These are phyloP conservation scores for Parafenestella ontariensis DNA, from an alignment of 2,329 filamentous ascomycete genomes.

Conservation along the genomic window DNA sequence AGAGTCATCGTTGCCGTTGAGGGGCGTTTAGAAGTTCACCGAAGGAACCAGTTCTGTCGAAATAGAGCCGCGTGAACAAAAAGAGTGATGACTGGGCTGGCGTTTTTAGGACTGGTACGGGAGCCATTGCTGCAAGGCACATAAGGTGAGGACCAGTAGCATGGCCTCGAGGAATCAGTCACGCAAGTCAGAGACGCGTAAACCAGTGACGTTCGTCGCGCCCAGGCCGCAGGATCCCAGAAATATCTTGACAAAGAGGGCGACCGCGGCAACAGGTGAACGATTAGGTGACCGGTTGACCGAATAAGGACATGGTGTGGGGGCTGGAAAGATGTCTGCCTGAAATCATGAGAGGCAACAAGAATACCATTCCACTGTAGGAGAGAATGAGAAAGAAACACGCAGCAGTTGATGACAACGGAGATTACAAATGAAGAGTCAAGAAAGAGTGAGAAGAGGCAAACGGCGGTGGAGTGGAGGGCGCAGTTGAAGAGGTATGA, in stretches of 20 bases:
- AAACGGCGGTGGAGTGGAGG: conserved; percentile 16
- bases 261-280: conserved; percentile 19
- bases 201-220: conserved; percentile 20
- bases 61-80: conserved; percentile 17
- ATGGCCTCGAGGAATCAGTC: conserved; percentile 13
- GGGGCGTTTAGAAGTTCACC: conserved; percentile 15
- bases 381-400: conserved; percentile 1
- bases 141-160: conserved; percentile 27
- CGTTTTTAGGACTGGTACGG: not conserved
- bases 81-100: conserved; percentile 18
- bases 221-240: conserved; percentile 26
- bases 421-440: not conserved
- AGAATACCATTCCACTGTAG: not conserved
- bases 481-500: conserved; percentile 16
- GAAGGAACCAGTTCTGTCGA: conserved; percentile 23
- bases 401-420: conserved; percentile 6
- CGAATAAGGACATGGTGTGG: conserved; percentile 28
- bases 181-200: conserved; percentile 12
- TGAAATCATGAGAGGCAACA: conserved; percentile 13
- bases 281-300: conserved; percentile 32
- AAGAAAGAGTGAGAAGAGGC: conserved; percentile 1
- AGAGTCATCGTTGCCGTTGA: conserved; percentile 33
- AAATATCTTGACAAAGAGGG: conserved; percentile 13
- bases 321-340: conserved; percentile 26
- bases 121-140: conserved; percentile 35